Evolutionary conservation across 2,329 filamentous ascomycete species (phyloP), one percentile per base, ranked within the genome.

Genomic region (Erysiphe pulchra): DNA sequence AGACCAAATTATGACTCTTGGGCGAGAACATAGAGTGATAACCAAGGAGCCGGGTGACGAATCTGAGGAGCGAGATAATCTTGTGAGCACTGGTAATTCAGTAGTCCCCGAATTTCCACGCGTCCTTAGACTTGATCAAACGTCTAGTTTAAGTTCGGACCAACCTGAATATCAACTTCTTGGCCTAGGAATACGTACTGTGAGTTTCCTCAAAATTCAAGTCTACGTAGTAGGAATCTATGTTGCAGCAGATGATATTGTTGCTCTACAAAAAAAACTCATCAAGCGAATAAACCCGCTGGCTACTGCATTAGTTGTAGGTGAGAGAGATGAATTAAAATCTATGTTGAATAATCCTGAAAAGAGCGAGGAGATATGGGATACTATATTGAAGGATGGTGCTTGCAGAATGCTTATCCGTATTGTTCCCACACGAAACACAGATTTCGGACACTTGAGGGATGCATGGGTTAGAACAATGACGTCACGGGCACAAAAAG

Each of bases 211-310:
- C 40, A 67, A 73, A 43, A 84, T 98, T 40, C 78, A 93, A 59
- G 90, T 98, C 45, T 98, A 98, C 63, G 80, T 95, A 16, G 80
- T 93, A 0, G 90, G 87, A 14, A 74, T 92, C 54, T 98, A 98
- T 63, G 70, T 95, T 24, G 82, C 85, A 24, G 87, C 79, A 0
- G 66, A 77, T 34, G 85, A 93, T 56, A 75, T 98, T 48, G 75
- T 77, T 4, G 68, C 70, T n/a, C 67, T 98, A 37, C 87, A 95
- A 61, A 68, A 71, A 52, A 72, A 75, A 40, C 69, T 95, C 30
- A 71, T 92, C 49, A 76, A 77, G 57, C 75, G 75, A 50, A 73
- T 92, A 54, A 83, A 83, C 57, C 71, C 77, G 0, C 62, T 75
- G 2, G 87, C 86, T 2, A 92, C 83, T 0, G 84, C 85, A 0